Evolutionary conservation across 257 asterid species (phyloP).

Genomic region (Primulina huaijiensis): DNA sequence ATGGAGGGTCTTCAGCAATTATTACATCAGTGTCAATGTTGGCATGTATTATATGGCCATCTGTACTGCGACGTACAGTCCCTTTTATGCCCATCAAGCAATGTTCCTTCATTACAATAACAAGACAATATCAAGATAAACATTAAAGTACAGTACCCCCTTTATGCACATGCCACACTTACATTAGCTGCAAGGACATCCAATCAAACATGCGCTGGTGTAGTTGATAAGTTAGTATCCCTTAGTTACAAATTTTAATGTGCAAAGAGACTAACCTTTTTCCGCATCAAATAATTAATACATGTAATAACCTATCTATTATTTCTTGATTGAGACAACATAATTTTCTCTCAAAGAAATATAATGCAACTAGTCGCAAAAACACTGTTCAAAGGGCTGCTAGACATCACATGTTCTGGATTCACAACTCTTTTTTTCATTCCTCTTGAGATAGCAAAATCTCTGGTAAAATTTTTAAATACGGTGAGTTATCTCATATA

Average conservation of each 20-base stretch:
- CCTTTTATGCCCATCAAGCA: slow-evolving; percentile 98
- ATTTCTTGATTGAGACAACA: not conserved
- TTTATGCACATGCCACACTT: slow-evolving; percentile 5
- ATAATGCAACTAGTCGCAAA: not conserved
- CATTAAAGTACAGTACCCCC: slow-evolving; percentile 18
- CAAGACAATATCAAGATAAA: slow-evolving; percentile 22
- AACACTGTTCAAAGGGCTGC: slow-evolving; percentile 9
- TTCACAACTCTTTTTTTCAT: not conserved
- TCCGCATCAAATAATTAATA: not conserved
- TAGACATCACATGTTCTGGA: slow-evolving; percentile 14
- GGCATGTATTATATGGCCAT: slow-evolving; percentile 98
- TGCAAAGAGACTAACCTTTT: not conserved
- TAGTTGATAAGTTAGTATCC: not conserved
- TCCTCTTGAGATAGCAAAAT: not conserved
- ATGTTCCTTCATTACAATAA: slow-evolving; percentile 66
- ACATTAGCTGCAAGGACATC: slow-evolving; percentile 20
- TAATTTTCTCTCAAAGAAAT: not conserved
- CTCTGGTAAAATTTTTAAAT: not conserved
- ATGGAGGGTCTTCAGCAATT: slow-evolving; percentile 98
- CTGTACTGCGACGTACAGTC: slow-evolving; percentile 97
- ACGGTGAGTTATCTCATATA: not conserved
- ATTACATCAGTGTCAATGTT: slow-evolving; percentile 99
- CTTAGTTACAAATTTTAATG: not conserved
- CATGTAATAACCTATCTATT: slow-evolving; percentile 5
- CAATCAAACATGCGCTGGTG: not conserved